Evolutionary conservation across 176 grass and related monocot genomes (phyloP).

Genomic region (Coix lacrymajobi): DNA sequence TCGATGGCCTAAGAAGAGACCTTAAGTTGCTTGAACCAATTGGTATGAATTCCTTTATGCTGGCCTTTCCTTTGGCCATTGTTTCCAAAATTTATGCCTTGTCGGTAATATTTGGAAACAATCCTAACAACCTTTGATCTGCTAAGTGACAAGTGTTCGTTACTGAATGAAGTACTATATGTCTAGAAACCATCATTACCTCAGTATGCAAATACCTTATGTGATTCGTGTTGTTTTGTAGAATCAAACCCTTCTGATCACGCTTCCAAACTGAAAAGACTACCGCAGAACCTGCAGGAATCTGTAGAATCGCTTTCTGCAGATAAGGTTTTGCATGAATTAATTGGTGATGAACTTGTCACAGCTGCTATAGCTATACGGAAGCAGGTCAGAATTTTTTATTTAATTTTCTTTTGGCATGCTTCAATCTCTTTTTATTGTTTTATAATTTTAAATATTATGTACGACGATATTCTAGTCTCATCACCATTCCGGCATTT

Average conservation of each 20-base stretch:
- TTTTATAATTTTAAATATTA: neutral
- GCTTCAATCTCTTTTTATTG: neutral
- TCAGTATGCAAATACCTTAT: constrained; percentile 16
- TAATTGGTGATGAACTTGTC: no score
- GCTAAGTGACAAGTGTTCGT: no score
- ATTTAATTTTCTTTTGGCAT: neutral
- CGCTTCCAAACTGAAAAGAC: constrained; percentile 56
- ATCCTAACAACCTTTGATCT: no score
- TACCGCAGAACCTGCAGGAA: constrained; percentile 74
- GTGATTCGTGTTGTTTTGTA: constrained; percentile 19
- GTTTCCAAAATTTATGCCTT: no score
- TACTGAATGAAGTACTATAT: no score
- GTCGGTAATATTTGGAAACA: no score
- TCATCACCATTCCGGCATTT: neutral
- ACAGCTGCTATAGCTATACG: constrained; percentile 64
- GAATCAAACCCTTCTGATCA: constrained; percentile 77
- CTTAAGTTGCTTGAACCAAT: no score
- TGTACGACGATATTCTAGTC: neutral
- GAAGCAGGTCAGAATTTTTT: constrained; percentile 45
- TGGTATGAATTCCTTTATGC: no score
- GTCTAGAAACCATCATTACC: no score
- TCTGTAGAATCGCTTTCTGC: constrained; percentile 65
- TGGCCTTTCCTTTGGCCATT: no score
- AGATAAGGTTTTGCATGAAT: no score
- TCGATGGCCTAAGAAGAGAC: no score